Conservation (phyloP, 1,284 basidiomycete genomes). For the Waitea zeae region DNA sequence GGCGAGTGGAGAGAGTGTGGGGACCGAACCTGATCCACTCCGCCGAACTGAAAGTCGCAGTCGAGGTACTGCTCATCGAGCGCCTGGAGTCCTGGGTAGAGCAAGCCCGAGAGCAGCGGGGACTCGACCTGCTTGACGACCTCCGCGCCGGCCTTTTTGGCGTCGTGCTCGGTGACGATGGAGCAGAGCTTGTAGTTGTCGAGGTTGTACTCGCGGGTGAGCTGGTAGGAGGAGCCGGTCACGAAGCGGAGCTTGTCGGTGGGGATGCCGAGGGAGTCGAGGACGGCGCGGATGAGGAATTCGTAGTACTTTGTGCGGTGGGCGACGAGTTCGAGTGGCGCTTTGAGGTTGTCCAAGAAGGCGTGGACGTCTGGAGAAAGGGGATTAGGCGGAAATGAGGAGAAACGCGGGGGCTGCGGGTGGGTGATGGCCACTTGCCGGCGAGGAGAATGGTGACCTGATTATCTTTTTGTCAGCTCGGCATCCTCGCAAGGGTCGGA, state of each 20-base stretch:
- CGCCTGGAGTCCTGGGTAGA: slow-evolving; percentile 95
- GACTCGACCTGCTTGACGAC: slow-evolving; percentile 97
- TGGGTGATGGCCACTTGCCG: slow-evolving; percentile 30
- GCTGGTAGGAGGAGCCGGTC: slow-evolving; percentile 84
- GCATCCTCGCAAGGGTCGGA: not conserved
- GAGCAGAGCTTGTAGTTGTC: slow-evolving; percentile 90
- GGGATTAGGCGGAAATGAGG: not conserved
- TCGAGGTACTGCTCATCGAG: slow-evolving; percentile 95
- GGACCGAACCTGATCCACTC: slow-evolving; percentile 74
- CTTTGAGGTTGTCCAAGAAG: slow-evolving; percentile 96
- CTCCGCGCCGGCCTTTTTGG: slow-evolving; percentile 97
- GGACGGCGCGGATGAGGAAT: slow-evolving; percentile 66
- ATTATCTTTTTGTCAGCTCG: too few relatives aligned
- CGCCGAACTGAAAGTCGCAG: slow-evolving; percentile 97
- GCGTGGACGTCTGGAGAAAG: slow-evolving; percentile 71
- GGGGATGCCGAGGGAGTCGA: slow-evolving; percentile 83
- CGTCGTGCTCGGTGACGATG: slow-evolving; percentile 87
- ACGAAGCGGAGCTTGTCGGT: slow-evolving; percentile 75
- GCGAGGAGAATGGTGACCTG: slow-evolving; percentile 84
- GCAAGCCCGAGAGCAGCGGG: slow-evolving; percentile 77
- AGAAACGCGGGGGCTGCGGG: not conserved
- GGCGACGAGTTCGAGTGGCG: slow-evolving; percentile 84
- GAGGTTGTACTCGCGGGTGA: slow-evolving; percentile 83
- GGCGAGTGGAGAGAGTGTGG: not conserved
- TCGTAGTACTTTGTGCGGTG: slow-evolving; percentile 89